phyloP scores from a whole-genome alignment of 257 asterid genomes.

The Nicotiana obtusifolia region DNA sequence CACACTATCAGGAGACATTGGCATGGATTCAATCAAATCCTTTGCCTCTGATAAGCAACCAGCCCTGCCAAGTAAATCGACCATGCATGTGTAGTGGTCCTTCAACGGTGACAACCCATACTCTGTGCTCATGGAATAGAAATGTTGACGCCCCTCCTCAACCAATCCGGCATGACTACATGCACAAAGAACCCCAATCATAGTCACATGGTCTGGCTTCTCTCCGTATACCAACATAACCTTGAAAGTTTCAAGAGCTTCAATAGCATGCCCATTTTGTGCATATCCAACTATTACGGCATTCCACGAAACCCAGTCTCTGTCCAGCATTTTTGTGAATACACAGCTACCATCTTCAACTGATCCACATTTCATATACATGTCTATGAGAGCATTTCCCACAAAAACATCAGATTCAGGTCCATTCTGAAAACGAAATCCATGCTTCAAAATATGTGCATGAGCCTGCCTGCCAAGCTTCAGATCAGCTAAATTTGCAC shows the following conservation, averaged over 20 bases:
- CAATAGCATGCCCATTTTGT: constrained; percentile 11
- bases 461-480: constrained; percentile 18
- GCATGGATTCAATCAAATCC: constrained; percentile 17
- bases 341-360: constrained; percentile 13
- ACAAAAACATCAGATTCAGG: constrained; percentile 17
- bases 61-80: constrained; percentile 13
- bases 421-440: constrained; percentile 12
- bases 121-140: constrained; percentile 11
- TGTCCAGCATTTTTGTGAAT: constrained; percentile 12
- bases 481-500: constrained; percentile 14
- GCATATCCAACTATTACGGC: constrained; percentile 13
- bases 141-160: constrained; percentile 12
- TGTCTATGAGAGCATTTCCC: constrained; percentile 15
- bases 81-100: constrained; percentile 19
- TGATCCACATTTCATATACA: constrained; percentile 20
- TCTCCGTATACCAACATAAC: constrained; percentile 1
- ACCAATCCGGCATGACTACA: constrained; percentile 15
- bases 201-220: constrained; percentile 15
- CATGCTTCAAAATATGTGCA: constrained; percentile 17
- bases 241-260: constrained; percentile 16
- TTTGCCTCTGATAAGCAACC: constrained; percentile 12
- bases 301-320: constrained; percentile 19
- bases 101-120: constrained; percentile 5
- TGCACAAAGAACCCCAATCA: constrained; percentile 19
- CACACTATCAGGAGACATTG: constrained; percentile 12